These are phyloP conservation scores for Wallacemonas collosoma DNA, from an alignment of 208 protist species.

Conservation along the genomic window DNA sequence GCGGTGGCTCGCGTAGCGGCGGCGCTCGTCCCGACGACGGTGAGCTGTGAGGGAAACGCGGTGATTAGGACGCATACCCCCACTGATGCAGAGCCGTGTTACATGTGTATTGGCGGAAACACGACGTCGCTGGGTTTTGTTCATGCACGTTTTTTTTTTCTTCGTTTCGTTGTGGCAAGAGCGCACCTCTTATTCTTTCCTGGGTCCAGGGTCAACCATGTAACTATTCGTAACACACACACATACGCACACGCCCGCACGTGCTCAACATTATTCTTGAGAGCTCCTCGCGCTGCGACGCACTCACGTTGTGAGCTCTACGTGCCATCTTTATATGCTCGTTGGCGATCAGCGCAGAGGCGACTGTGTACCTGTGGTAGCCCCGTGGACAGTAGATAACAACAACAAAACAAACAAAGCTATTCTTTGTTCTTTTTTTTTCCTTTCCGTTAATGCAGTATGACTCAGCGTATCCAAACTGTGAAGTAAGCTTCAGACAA, in stretches of 20 bases:
- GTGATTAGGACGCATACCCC: not conserved
- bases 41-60: not conserved
- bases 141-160: slow-evolving; percentile 17
- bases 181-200: not conserved
- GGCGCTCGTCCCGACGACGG: not conserved
- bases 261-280: too few relatives aligned
- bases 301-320: too few relatives aligned
- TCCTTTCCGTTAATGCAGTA: not conserved
- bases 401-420: too few relatives aligned
- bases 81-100: not conserved
- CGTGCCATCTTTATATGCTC: too few relatives aligned
- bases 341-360: too few relatives aligned
- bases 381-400: too few relatives aligned
- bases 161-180: slow-evolving; percentile 12
- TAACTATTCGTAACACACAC: not conserved
- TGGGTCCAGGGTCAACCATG: too few relatives aligned
- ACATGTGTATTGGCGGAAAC: too few relatives aligned
- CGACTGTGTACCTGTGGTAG: too few relatives aligned
- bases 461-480: not conserved
- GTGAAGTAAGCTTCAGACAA: not conserved
- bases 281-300: too few relatives aligned
- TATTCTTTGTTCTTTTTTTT: slow-evolving; percentile 7
- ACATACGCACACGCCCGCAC: not conserved
- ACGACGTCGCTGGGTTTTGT: too few relatives aligned
- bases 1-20: not conserved